Evolutionary conservation across 176 grass and related monocot species (phyloP).

Genomic region (Carex myosuroides): DNA sequence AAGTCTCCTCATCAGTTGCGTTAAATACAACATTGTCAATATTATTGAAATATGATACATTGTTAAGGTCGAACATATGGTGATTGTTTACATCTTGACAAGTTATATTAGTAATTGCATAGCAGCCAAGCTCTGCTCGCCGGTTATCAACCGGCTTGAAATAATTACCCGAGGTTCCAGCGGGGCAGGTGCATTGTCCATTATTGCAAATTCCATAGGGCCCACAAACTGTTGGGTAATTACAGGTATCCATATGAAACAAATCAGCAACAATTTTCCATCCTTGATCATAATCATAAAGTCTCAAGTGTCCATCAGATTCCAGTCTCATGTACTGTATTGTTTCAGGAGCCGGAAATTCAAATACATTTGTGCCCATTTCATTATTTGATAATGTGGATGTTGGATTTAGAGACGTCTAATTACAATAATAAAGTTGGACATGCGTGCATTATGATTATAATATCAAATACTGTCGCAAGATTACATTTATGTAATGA

Average conservation of each 20-base stretch:
- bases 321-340: constrained; percentile 1
- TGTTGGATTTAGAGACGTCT: too few species aligned
- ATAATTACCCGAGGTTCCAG: not conserved
- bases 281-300: not conserved
- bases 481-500: too few species aligned
- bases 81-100: constrained; percentile 24
- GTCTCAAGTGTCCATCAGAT: not conserved
- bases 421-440: too few species aligned
- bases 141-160: not conserved
- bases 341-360: not conserved
- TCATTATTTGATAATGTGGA: not conserved
- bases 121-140: not conserved
- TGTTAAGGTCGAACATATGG: not conserved
- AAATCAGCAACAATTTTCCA: not conserved
- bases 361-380: not conserved
- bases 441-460: too few species aligned
- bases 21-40: not conserved
- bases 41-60: not conserved
- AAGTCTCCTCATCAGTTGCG: constrained; percentile 15
- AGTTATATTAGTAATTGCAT: constrained; percentile 7
- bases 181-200: not conserved
- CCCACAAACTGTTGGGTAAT: not conserved
- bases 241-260: not conserved
- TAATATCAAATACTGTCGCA: too few species aligned
- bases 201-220: not conserved